Base-by-base conservation (phyloP, 176 grass and related monocot genomes). In the Ensete glaucum region DNA sequence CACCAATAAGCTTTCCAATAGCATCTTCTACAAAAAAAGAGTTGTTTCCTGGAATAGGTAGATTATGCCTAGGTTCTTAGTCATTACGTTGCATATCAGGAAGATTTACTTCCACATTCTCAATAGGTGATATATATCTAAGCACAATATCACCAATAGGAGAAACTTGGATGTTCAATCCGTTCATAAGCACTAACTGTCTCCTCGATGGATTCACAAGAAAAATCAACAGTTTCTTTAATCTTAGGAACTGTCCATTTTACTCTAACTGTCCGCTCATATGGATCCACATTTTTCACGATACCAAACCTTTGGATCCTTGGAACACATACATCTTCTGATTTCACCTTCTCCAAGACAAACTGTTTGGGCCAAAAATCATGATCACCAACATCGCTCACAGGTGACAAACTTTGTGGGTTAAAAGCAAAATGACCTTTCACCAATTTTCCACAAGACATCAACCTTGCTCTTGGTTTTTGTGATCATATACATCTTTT, bases 331-430 rank as follows among this genome's bases (percentile, higher is more conserved):
- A 83, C 78, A 22, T 91, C 86, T 71, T 79, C 80, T 65, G 76
- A 65, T 14, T 14, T 67, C 63, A 78, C 14, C 73, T 91, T 94
- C 72, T 99, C 95, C 57, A 91, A 78, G 55, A 99, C 88, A 85
- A 79, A 86, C 69, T 99, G 95, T 23, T 80, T 88, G 11, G 90
- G 95, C 90, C 88, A 99, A 87, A 99, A 99, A 82, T 99, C 95
- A 75, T 94, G 88, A 82, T 99, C 91, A 72, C 86, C 85, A 64
- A 91, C 73, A 81, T 89, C 86, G 77, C 73, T 99, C 14, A 94
- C 86, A 74, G 95, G 95, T 81, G 78, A 76, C 60, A 99, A 77
- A 34, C 48, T 83, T 74, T 87, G 80, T 6, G 95, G 85, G 50
- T 99, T 91, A 49, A 99, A 53, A 23, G 64, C 84, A 86, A 84